Conservation (phyloP, 2,329 filamentous ascomycete species). For the Trichophyton verrucosum region DNA sequence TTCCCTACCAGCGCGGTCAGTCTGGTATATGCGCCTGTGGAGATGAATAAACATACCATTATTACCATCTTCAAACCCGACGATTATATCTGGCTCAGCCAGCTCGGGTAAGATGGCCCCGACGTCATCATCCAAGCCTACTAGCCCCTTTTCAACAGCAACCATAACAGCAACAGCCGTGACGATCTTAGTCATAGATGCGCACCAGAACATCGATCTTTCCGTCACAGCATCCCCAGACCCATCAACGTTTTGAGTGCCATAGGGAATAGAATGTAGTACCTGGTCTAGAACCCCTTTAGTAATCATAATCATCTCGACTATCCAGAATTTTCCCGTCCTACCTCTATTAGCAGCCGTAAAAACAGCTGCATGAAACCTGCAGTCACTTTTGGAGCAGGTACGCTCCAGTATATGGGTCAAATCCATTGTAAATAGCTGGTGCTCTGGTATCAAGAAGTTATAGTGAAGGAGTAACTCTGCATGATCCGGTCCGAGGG, state of each 20-base stretch:
- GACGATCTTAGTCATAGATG: constrained; percentile 14
- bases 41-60: background rate
- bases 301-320: background rate
- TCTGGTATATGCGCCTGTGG: background rate
- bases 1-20: background rate
- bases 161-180: constrained; percentile 8
- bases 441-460: background rate
- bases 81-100: constrained; percentile 2
- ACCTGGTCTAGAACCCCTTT: background rate
- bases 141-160: constrained; percentile 10
- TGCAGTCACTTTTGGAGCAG: background rate
- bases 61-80: constrained; percentile 6
- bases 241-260: background rate
- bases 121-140: constrained; percentile 11
- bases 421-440: background rate
- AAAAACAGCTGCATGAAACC: background rate
- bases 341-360: background rate
- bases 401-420: background rate
- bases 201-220: constrained; percentile 14
- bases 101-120: constrained; percentile 7
- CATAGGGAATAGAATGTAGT: background rate
- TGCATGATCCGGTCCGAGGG: background rate
- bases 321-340: background rate
- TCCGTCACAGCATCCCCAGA: background rate
- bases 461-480: background rate